Evolutionary conservation across 2,329 filamentous ascomycete species (phyloP), one percentile per base, ranked within the genome.

Genomic region (Tolypocladium nubicola): DNA sequence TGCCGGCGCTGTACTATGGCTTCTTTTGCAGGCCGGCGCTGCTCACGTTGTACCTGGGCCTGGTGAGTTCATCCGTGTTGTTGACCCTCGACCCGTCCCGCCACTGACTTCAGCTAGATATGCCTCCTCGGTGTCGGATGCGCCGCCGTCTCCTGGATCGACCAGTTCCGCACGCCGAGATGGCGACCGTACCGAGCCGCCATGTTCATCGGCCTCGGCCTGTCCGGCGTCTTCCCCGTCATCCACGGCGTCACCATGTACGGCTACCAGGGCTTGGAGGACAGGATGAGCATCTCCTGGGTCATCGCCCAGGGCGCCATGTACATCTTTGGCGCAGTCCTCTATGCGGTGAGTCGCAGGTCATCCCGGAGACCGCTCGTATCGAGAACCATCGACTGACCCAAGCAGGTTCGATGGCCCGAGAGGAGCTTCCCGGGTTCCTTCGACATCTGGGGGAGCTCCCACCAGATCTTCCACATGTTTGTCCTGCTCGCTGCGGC

Each of bases 401-500:
- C 21, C 38, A 2, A 33, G 5, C 41, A 88, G 85, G 78, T 82
- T 56, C 86, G 94, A 41, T 85, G 93, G 72, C 94, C 94, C 0
- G 94, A 99, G 75, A 80, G 90, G 59, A 83, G 80, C 66, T 81
- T 76, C 50, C 94, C 93, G 0, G 89, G 90, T 1, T 77, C 71
- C 9, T 97, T 93, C 67, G 94, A 99, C 72, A 89, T 97, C 55
- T 89, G 89, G 82, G 93, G 94, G 41, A 91, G 86, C 68, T 96
- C 90, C 23, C 94, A 99, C 72, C 94, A 99, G 74, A 88, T 99
- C 62, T 99, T 99, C 71, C 94, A 99, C 75, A 76, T 96, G 43
- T 80, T 94, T 61, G 92, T 99, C 35, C 77, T 97, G 19, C 71
- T 91, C 60, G 94, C 94, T 0, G 93, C 90, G 0, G 80, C 82